Evolutionary conservation across 164 flowering plant genomes (phyloP).

Genomic region (Chimonanthus praecox): DNA sequence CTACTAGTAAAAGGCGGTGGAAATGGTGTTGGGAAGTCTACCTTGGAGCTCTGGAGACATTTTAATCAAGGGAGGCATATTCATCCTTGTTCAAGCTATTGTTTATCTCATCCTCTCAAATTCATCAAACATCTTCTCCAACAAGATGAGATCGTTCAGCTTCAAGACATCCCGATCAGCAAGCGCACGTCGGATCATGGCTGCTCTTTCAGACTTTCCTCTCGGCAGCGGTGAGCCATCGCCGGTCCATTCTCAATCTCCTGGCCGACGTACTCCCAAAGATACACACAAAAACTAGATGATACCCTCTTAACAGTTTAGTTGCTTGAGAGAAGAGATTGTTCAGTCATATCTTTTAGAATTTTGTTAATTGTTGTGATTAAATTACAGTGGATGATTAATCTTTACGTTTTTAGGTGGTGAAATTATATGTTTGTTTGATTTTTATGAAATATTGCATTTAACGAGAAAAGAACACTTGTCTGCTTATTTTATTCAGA

Average conservation of each 20-base stretch:
- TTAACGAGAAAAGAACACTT: too few species aligned
- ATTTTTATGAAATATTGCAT: too few species aligned
- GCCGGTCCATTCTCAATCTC: background rate
- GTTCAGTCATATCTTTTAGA: background rate
- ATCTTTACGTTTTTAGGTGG: background rate
- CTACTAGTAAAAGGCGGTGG: background rate
- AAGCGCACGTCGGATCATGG: slow-evolving; percentile 16
- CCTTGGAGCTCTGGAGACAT: slow-evolving; percentile 12
- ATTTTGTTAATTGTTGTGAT: too few species aligned
- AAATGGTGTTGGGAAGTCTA: slow-evolving; percentile 19
- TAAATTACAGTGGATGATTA: background rate
- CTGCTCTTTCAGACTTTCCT: slow-evolving; percentile 21
- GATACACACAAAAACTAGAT: slow-evolving; percentile 1
- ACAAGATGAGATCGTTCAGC: slow-evolving; percentile 13
- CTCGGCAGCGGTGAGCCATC: slow-evolving; percentile 10
- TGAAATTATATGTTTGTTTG: background rate
- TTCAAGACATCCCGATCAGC: slow-evolving; percentile 15
- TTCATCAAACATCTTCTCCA: slow-evolving; percentile 37
- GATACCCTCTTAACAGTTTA: background rate
- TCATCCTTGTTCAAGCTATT: slow-evolving; percentile 51
- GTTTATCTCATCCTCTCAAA: slow-evolving; percentile 59
- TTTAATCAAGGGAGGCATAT: slow-evolving; percentile 38
- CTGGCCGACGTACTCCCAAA: background rate
- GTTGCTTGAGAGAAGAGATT: background rate
- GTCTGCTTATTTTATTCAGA: too few species aligned